These are phyloP conservation scores for Gossypium davidsonii DNA, from an alignment of 441 rosid genomes.

Conservation along the genomic window DNA sequence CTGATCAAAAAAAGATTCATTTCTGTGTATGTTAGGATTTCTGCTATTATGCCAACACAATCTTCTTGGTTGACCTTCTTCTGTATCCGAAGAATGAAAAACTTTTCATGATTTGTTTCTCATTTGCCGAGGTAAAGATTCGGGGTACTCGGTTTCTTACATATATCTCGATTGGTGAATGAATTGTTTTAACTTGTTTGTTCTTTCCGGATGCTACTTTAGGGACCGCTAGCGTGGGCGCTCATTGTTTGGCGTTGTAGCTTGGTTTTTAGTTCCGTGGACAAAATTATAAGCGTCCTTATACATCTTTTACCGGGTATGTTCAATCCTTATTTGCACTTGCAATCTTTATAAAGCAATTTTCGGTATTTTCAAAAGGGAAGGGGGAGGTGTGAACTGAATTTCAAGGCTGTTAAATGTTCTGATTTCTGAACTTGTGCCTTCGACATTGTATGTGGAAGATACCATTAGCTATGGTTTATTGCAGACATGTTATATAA, in stretches of 20 bases:
- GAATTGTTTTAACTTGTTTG: conserved; percentile 6
- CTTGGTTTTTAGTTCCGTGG: conserved; percentile 85
- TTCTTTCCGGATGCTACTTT: conserved; percentile 15
- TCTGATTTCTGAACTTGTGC: neutral
- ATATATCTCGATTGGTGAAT: conserved; percentile 3
- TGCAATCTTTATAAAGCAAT: neutral
- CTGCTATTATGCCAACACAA: conserved; percentile 95
- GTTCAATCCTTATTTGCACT: conserved; percentile 15
- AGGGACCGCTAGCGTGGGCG: conserved; percentile 99
- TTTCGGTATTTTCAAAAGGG: neutral
- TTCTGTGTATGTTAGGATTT: conserved; percentile 55
- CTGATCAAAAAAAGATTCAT: conserved; percentile 3
- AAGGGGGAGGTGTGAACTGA: neutral
- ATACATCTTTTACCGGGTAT: conserved; percentile 96
- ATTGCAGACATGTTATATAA: neutral
- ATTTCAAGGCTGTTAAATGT: neutral
- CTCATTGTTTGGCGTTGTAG: conserved; percentile 96
- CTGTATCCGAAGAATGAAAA: conserved; percentile 75
- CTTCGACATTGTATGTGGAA: neutral
- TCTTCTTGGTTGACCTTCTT: conserved; percentile 83
- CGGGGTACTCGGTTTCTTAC: conserved; percentile 4
- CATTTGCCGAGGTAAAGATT: conserved; percentile 81
- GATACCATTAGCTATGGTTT: neutral
- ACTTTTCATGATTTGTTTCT: conserved; percentile 94
- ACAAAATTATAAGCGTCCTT: conserved; percentile 90